Percentiles rank a stretch among this genome's conserved stretches.
These are phyloP conservation scores for Chlamydomonas sp. DNA, from an alignment of 139 green algal genomes.

Conservation along the genomic window DNA sequence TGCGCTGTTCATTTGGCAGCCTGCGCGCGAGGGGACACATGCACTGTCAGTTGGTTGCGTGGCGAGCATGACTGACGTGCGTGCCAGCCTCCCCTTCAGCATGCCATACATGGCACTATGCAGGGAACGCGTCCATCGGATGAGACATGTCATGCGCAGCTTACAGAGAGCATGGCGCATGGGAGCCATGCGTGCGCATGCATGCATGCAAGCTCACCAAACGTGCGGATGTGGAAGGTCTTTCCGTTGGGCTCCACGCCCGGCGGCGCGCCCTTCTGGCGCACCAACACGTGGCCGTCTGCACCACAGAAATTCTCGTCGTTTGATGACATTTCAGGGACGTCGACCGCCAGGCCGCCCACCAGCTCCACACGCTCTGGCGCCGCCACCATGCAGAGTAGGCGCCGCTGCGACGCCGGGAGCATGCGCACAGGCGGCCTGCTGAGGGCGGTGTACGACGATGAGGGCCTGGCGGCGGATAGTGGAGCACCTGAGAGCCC, in stretches of 20 bases:
- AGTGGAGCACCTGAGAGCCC: no score
- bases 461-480: no score
- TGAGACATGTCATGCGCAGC: not conserved
- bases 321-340: not conserved
- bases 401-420: not conserved
- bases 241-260: conserved; percentile 53
- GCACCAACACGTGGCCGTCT: conserved; percentile 35
- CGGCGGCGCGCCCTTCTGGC: conserved; percentile 21
- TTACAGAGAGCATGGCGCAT: not conserved
- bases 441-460: no score
- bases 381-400: not conserved
- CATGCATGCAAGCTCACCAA: conserved; percentile 43
- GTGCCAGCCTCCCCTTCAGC: not conserved
- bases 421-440: not conserved
- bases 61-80: not conserved
- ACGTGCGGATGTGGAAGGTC: conserved; percentile 91
- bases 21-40: not conserved
- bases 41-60: not conserved
- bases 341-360: not conserved
- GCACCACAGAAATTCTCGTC: not conserved
- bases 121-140: not conserved
- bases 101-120: not conserved
- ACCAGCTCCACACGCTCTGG: not conserved
- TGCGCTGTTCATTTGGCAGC: conserved; percentile 95
- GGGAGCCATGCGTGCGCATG: no score